Evolutionary conservation across 2,329 filamentous ascomycete species (phyloP).

Genomic region (Saccharata proteae): DNA sequence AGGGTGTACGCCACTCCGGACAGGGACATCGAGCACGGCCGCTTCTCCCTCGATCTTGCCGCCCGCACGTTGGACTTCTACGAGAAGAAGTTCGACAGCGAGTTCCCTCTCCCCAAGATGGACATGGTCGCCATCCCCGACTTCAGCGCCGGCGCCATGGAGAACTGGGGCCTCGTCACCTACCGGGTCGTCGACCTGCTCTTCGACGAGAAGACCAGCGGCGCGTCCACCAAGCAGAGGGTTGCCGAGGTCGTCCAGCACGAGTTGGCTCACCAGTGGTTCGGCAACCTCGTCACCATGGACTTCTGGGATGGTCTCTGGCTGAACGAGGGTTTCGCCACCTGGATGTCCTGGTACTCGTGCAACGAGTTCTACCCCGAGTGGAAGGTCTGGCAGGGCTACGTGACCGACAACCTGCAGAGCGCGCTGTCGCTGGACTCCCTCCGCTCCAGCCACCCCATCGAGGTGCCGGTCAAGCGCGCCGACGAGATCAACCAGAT

Average conservation of each 20-base stretch:
- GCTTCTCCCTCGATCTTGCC: conserved; percentile 80
- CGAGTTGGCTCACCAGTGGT: conserved; percentile 96
- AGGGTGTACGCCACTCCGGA: conserved; percentile 89
- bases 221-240: conserved; percentile 79
- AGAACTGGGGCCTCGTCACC: conserved; percentile 95
- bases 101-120: conserved; percentile 86
- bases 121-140: conserved; percentile 94
- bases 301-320: conserved; percentile 97
- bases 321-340: conserved; percentile 90
- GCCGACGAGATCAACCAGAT: conserved; percentile 97
- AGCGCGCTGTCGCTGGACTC: conserved; percentile 81
- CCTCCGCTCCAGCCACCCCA: conserved; percentile 85
- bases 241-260: conserved; percentile 95
- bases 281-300: conserved; percentile 95
- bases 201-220: conserved; percentile 82
- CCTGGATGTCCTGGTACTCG: conserved; percentile 88
- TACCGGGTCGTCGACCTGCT: conserved; percentile 88
- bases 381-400: conserved; percentile 96
- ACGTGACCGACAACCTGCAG: conserved; percentile 86
- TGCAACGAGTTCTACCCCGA: conserved; percentile 94
- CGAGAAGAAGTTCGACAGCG: conserved; percentile 81
- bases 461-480: conserved; percentile 90
- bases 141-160: conserved; percentile 92
- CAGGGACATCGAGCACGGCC: conserved; percentile 79
- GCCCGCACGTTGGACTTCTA: conserved; percentile 88